These are phyloP conservation scores for Megacollybia marginata DNA, from an alignment of 768 basidiomycete species.

Conservation along the genomic window DNA sequence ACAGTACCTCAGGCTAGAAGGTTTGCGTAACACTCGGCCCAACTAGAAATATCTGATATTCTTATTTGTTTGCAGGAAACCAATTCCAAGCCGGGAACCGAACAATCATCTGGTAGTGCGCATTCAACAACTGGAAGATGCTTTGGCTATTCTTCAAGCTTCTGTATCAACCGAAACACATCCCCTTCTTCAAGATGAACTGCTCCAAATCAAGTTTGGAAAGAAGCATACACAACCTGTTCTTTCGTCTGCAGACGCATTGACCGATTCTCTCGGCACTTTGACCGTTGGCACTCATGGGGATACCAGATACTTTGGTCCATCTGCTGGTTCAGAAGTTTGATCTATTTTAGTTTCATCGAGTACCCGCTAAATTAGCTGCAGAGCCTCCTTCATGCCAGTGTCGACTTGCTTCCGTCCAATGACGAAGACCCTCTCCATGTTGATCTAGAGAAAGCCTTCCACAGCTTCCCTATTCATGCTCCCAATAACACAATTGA, in stretches of 20 bases:
- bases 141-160: too few relatives aligned
- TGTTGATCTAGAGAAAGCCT: conserved; percentile 24
- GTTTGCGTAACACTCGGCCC: not conserved
- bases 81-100: conserved; percentile 9
- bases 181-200: too few relatives aligned
- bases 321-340: conserved; percentile 68
- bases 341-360: not conserved
- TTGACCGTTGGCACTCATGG: conserved; percentile 64
- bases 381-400: not conserved
- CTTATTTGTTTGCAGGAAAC: not conserved
- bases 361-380: not conserved
- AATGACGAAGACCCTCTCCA: conserved; percentile 30
- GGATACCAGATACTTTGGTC: conserved; percentile 67
- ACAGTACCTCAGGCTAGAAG: not conserved
- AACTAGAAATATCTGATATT: too few relatives aligned
- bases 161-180: too few relatives aligned
- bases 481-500: conserved; percentile 26
- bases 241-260: conserved; percentile 17
- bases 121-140: too few relatives aligned
- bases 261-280: conserved; percentile 58
- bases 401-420: not conserved
- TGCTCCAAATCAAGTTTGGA: conserved; percentile 15
- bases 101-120: conserved; percentile 34
- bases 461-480: not conserved
- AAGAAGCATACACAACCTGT: conserved; percentile 31